Base-by-base conservation (phyloP, 2,329 filamentous ascomycete species). In the Mollisiaceae sp. region DNA sequence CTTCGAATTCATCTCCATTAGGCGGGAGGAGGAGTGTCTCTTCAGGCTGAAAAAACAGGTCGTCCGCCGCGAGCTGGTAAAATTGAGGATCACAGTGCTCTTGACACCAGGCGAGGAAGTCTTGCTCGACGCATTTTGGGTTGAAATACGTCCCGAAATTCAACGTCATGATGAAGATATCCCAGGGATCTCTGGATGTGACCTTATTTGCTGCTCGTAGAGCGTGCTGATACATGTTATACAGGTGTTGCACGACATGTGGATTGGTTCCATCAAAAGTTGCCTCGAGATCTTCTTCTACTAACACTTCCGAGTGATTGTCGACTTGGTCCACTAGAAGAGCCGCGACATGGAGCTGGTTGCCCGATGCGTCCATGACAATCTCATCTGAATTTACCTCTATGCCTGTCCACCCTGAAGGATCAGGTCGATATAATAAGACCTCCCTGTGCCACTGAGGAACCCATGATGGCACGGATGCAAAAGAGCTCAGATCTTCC, bases 401-500 rank as follows among this genome's bases (percentile, higher is more conserved):
- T 14, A 54, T 1, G 24, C 24, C 50, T 32, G 11, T 54, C 22
- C 22, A 54, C 6, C 3, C 27, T 32, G 27, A 32, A 32, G 6
- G 3, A 50, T 50, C 20, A 4, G n/a, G n/a, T 11, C n/a, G n/a
- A n/a, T n/a, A n/a, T 52, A 24, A 22, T 5, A 32, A 27, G 47
- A 2, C 24, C 11, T 12, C 22, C 18, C 50, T 54, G 14, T 54
- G 50, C 50, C 50, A 54, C 22, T 54, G 50, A 54, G 50, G 27
- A 4, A 54, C 27, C 50, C 50, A 54, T n/a, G 50, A 54, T 54
- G 50, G 50, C 50, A 54, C 5, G 18, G 50, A 14, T 4, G 50
- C 22, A 54, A 18, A 35, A 12, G 50, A 18, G 32, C 22, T 15
- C 8, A 54, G 24, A 18, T 35, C 50, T 5, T 14, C 50, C 4